Evolutionary conservation across 1,139 yeast species (phyloP).

Genomic region (Yamadazyma dushanensis): DNA sequence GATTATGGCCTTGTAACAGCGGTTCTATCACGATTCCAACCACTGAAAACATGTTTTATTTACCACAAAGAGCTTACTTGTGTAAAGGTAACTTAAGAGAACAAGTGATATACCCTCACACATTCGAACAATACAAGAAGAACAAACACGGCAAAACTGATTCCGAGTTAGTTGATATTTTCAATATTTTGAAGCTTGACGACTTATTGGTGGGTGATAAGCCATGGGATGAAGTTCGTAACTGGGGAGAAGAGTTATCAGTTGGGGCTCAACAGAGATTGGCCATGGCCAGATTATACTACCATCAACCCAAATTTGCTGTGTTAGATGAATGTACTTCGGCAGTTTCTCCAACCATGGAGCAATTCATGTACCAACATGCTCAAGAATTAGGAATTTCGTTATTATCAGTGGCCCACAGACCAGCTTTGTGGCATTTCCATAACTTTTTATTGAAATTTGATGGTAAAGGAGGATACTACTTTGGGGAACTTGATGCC

Average conservation of each 20-base stretch:
- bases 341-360: conserved; percentile 89
- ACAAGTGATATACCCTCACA: conserved; percentile 85
- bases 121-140: conserved; percentile 55
- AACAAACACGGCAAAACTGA: conserved; percentile 51
- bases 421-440: conserved; percentile 92
- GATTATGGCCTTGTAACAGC: conserved; percentile 83
- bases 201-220: conserved; percentile 44
- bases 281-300: conserved; percentile 91
- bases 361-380: conserved; percentile 82
- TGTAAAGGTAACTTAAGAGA: conserved; percentile 74
- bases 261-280: conserved; percentile 92
- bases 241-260: conserved; percentile 88
- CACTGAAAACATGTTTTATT: conserved; percentile 72
- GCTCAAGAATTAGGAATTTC: conserved; percentile 83
- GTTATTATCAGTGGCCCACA: conserved; percentile 84
- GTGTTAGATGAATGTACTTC: conserved; percentile 96
- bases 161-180: conserved; percentile 59
- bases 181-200: conserved; percentile 58
- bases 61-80: conserved; percentile 91
- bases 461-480: conserved; percentile 79
- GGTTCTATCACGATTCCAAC: conserved; percentile 68
- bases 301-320: conserved; percentile 89
- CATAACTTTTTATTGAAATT: conserved; percentile 81
- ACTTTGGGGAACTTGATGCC: conserved; percentile 69
- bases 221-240: conserved; percentile 67